Evolutionary conservation across 352 stramenopile species (phyloP), one percentile per base, ranked within the genome.

Genomic region (Globisporangium spiculum): DNA sequence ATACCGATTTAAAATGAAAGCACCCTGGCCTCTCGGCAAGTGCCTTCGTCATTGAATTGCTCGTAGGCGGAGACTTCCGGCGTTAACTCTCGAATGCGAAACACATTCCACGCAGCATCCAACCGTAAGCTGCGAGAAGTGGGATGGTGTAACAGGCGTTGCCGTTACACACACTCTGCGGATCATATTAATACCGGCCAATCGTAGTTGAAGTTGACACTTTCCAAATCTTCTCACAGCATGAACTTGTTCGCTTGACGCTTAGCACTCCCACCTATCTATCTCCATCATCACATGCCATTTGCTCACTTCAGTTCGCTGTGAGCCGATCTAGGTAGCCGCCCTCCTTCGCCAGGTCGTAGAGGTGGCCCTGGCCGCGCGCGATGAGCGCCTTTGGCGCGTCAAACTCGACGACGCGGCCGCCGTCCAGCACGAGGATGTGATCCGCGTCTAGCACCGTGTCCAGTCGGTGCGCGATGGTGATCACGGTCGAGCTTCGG

Each of bases 401-500:
- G 38, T 90, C 96, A 65, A 94, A 91, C 68, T 99, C 90, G 7
- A 83, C 91, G 20, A 96, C 82, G 52, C 78, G 75, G 12, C 98
- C 97, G 34, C 90, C 73, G 66, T 98, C 96, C 68, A 99, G 88
- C 8, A 99, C 97, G 46, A 99, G 77, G 57, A 99, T 95, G 16
- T 85, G 84, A 74, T 99, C 96, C 55, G 93, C 98, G 75, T 99
- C 96, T 60, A 99, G 97, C 69, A 99, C 94, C 20, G 97, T 99
- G 67, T 99, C 91, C 20, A 99, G 76, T 14, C 97, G 86, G 75
- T 99, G 97, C 10, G 97, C 97, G 65, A 99, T 98, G 3, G 97
- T 98, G 26, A 99, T 67, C 24, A 99, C 79, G 1, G 98, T 99
- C 56, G 91, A 98, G 44, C 90, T 68, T 22, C 72, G 65, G 70